These are phyloP conservation scores for Cryptococcus deneoformans DNA, from an alignment of 1,284 basidiomycete genomes.

Conservation along the genomic window DNA sequence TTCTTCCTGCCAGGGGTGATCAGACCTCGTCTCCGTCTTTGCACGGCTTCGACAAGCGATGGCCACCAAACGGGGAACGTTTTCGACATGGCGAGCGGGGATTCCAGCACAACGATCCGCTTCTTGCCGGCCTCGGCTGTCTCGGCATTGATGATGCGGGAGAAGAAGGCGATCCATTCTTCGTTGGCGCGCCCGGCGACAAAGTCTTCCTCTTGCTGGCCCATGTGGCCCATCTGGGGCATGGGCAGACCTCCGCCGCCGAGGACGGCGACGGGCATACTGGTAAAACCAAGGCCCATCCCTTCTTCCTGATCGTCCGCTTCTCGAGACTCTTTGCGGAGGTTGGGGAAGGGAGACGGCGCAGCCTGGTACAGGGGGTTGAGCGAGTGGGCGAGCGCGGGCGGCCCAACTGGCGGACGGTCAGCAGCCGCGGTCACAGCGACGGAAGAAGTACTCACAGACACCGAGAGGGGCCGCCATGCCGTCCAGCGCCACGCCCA, in stretches of 20 bases:
- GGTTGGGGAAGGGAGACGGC: conserved; percentile 1
- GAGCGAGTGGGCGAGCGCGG: conserved; percentile 4
- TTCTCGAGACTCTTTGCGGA: conserved; percentile 4
- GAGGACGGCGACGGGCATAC: conserved; percentile 13
- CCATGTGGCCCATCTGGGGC: conserved; percentile 1
- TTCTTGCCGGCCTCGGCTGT: conserved; percentile 9
- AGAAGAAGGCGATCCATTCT: conserved; percentile 36
- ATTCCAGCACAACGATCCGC: conserved; percentile 78
- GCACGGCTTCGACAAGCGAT: conserved; percentile 68
- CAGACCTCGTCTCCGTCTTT: conserved; percentile 52
- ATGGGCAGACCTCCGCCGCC: conserved; percentile 10
- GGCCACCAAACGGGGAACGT: conserved; percentile 76
- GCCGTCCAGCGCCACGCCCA: conserved; percentile 68
- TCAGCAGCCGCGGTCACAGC: neutral
- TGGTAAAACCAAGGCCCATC: conserved; percentile 11
- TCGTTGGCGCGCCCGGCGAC: conserved; percentile 13
- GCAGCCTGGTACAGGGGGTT: conserved; percentile 11
- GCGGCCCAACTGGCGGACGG: conserved; percentile 4
- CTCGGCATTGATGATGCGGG: conserved; percentile 29
- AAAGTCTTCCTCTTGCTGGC: conserved; percentile 5
- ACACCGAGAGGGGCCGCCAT: conserved; percentile 54
- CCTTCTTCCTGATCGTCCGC: conserved; percentile 2
- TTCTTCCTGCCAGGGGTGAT: conserved; percentile 50
- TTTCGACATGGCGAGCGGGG: conserved; percentile 68
- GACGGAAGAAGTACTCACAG: conserved; percentile 54